A percentile compares a stretch with the other conserved stretches of the same genome.
These are phyloP conservation scores for Borovskyia barvae DNA, from an alignment of 208 protist species.

Conservation along the genomic window DNA sequence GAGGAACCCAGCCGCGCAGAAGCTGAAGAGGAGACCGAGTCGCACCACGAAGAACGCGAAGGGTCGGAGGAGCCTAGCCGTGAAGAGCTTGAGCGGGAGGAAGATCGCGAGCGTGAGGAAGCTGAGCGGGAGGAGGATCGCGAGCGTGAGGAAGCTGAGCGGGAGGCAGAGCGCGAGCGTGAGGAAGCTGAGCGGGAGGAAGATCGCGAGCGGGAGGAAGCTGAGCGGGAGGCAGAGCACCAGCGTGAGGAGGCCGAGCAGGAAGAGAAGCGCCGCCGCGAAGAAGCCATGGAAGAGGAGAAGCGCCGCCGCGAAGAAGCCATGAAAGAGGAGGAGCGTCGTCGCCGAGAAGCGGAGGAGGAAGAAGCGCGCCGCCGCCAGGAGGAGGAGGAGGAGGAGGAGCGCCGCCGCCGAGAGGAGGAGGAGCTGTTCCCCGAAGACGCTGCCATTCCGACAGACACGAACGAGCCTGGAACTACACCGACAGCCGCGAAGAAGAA, in stretches of 20 bases:
- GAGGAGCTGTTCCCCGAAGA: conserved; percentile 7
- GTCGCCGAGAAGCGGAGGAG: conserved; percentile 11
- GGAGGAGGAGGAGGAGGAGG: conserved; percentile 15
- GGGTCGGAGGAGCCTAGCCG: conserved; percentile 3
- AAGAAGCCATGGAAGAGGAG: conserved; percentile 6
- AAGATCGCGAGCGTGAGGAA: not conserved
- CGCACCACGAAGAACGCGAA: conserved; percentile 1
- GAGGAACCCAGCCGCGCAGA: no score
- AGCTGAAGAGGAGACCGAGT: not conserved
- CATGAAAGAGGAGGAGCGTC: conserved; percentile 11
- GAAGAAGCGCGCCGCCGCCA: conserved; percentile 4
- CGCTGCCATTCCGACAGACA: not conserved
- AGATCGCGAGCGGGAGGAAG: not conserved
- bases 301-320: conserved; percentile 3
- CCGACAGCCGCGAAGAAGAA: no score
- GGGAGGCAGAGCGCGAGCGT: no score
- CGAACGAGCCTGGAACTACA: no score
- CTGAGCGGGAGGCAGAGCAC: not conserved
- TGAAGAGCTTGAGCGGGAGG: conserved; percentile 1
- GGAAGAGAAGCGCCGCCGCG: not conserved
- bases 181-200: not conserved
- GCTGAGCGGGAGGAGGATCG: conserved; percentile 9
- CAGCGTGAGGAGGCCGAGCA: conserved; percentile 4
- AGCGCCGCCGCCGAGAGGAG: conserved; percentile 7
- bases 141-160: not conserved